Evolutionary conservation across 495 filamentous ascomycete genomes (phyloP).

Genomic region (Podospora conica): DNA sequence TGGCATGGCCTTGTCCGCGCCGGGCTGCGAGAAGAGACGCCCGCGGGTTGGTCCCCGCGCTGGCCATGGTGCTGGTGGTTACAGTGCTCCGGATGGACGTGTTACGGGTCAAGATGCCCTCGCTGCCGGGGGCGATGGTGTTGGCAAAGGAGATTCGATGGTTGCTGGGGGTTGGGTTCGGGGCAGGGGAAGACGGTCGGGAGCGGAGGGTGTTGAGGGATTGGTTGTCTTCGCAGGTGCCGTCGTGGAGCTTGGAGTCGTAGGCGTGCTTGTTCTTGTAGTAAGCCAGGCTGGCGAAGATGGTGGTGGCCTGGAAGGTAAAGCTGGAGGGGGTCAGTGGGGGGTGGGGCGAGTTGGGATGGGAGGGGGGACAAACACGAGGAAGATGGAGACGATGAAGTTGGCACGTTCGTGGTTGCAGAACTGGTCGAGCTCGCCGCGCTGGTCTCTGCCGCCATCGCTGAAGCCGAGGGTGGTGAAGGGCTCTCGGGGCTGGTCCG

Average conservation of each 20-base stretch:
- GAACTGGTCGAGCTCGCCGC: constrained; percentile 29
- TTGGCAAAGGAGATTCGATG: neutral
- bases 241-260: constrained; percentile 18
- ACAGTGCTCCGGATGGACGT: constrained; percentile 28
- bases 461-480: constrained; percentile 28
- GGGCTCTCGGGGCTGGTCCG: constrained; percentile 1
- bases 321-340: constrained; percentile 22
- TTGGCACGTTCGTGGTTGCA: constrained; percentile 32
- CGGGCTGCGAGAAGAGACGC: neutral
- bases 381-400: constrained; percentile 26
- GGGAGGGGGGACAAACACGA: constrained; percentile 27
- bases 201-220: constrained; percentile 18
- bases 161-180: neutral
- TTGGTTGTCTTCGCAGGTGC: constrained; percentile 19
- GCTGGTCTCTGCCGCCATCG: constrained; percentile 9
- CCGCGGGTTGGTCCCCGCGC: neutral
- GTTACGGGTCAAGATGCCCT: constrained; percentile 30
- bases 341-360: neutral
- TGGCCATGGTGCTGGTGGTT: constrained; percentile 9
- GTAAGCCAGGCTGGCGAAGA: constrained; percentile 26
- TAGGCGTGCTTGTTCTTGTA: constrained; percentile 26
- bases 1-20: neutral
- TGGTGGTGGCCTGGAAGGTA: constrained; percentile 33
- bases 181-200: constrained; percentile 3
- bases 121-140: constrained; percentile 22